Evolutionary conservation across 73 alveolate species (phyloP).

Genomic region (Symbiodinium pilosum): DNA sequence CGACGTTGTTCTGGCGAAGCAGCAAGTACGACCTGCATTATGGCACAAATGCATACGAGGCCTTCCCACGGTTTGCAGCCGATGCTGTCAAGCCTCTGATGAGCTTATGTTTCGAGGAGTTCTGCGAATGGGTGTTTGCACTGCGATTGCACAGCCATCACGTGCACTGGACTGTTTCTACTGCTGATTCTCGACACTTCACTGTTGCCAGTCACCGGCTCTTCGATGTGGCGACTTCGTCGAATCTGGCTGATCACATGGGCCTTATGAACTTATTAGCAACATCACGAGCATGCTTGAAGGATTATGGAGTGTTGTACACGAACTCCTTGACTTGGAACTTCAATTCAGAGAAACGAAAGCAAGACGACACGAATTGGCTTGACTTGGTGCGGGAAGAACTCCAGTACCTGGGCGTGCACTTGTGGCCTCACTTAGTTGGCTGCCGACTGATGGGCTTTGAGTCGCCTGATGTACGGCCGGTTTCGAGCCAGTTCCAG

Average conservation of each 20-base stretch:
- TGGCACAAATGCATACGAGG: background rate
- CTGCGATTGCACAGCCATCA: background rate
- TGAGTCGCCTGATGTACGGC: constrained; percentile 1
- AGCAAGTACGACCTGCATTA: background rate
- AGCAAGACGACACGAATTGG: background rate
- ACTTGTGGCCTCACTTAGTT: background rate
- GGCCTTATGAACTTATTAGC: background rate
- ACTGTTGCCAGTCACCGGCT: background rate
- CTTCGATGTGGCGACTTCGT: background rate
- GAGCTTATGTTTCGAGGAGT: background rate
- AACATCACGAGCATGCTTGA: background rate
- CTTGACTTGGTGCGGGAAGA: background rate
- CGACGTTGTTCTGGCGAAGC: constrained; percentile 8
- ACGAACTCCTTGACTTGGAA: background rate
- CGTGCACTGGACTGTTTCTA: background rate
- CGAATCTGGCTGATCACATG: background rate
- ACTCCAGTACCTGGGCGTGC: background rate
- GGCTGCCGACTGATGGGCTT: background rate
- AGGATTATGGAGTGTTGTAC: background rate
- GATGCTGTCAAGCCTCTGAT: background rate
- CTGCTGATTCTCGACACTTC: background rate
- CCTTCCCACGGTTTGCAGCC: background rate
- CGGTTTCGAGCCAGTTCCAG: constrained; percentile 9
- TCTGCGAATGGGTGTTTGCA: background rate
- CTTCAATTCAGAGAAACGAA: background rate